Evolutionary conservation across 306 rosid species (phyloP).

Genomic region (Sicyos edulis): DNA sequence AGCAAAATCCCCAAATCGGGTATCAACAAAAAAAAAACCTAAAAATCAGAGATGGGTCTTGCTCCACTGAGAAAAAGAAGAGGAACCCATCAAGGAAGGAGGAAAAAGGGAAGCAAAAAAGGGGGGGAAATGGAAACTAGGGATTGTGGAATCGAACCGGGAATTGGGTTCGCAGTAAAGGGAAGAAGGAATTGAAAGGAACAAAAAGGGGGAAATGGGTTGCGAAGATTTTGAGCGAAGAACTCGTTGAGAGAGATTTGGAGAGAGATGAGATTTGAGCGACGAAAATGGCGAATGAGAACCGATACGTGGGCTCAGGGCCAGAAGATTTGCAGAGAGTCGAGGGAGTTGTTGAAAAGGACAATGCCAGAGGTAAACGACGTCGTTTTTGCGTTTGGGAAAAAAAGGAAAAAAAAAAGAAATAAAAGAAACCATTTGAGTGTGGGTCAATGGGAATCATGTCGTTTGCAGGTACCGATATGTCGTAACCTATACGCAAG

Average conservation of each 20-base stretch:
- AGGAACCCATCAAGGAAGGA: constrained; percentile 17
- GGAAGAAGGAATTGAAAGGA: neutral
- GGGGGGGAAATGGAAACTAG: constrained; percentile 26
- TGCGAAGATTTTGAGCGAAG: constrained; percentile 22
- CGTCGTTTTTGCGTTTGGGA: neutral
- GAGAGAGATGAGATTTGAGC: constrained; percentile 28
- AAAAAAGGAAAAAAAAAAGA: neutral
- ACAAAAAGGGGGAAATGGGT: constrained; percentile 10
- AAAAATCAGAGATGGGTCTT: constrained; percentile 61
- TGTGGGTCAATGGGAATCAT: constrained; percentile 20
- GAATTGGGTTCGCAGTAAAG: constrained; percentile 1
- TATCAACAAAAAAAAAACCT: constrained; percentile 31
- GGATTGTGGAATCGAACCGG: constrained; percentile 37
- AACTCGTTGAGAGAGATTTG: constrained; percentile 20
- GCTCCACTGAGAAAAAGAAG: constrained; percentile 22
- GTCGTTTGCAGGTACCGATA: constrained; percentile 20
- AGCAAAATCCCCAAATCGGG: constrained; percentile 22
- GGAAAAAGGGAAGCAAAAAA: neutral
- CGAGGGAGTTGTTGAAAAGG: constrained; percentile 45
- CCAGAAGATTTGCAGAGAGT: constrained; percentile 56
- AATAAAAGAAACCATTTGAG: neutral
- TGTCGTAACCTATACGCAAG: constrained; percentile 21
- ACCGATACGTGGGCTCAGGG: constrained; percentile 18
- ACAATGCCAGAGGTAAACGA: constrained; percentile 12
- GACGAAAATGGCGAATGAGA: constrained; percentile 37